A percentile compares a stretch with the other conserved stretches of the same genome.
Evolutionary conservation across 169 alveolate genomes (phyloP).

Genomic region (Eimeria praecox): DNA sequence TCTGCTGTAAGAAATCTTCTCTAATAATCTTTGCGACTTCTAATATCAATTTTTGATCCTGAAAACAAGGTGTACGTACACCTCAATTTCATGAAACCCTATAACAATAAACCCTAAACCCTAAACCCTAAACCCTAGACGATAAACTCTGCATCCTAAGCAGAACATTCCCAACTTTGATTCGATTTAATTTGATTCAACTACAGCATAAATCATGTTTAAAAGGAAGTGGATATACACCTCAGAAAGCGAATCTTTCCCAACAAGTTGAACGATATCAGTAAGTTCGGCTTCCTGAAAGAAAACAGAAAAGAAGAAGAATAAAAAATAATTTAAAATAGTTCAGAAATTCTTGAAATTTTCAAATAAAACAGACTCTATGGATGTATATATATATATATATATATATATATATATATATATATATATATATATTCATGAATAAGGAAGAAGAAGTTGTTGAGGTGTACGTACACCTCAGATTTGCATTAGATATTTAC

Average conservation of each 20-base stretch:
- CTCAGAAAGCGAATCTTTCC: constrained; percentile 99
- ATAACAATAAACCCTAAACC: neutral
- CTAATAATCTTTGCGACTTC: constrained; percentile 98
- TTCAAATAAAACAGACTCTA: no score
- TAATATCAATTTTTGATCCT: constrained; percentile 93
- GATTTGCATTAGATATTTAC: neutral
- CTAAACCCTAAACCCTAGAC: no score
- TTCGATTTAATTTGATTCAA: no score
- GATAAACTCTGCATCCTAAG: no score
- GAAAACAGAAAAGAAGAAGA: neutral
- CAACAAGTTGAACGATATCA: constrained; percentile 99
- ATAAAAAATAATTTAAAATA: neutral
- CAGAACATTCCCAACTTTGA: neutral
- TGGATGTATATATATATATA: no score
- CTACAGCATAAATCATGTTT: neutral
- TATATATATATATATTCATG: no score
- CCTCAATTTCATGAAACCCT: neutral
- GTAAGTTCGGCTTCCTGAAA: constrained; percentile 96
- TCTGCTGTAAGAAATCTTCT: constrained; percentile 99
- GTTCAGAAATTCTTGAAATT: no score
- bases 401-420: no score
- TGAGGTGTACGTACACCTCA: neutral
- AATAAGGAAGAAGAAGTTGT: no score
- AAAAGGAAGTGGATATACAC: constrained; percentile 10
- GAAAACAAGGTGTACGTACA: neutral